These are phyloP conservation scores for Funneliformis mosseae DNA, from an alignment of 192 early-diverging fungal genomes.

Conservation along the genomic window DNA sequence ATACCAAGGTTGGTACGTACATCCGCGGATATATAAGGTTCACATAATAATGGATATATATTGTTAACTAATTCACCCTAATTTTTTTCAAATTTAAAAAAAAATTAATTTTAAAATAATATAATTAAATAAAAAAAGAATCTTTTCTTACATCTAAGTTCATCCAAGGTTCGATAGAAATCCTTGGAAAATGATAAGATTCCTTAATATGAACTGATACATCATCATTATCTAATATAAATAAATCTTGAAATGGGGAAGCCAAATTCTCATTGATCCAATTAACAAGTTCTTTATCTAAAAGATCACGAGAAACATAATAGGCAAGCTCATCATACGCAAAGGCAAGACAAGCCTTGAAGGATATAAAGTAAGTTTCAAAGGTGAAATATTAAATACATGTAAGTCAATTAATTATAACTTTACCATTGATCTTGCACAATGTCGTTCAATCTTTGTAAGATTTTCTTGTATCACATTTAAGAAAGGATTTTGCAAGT, in stretches of 20 bases:
- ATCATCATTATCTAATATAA: conserved; percentile 51
- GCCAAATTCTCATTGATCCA: conserved; percentile 74
- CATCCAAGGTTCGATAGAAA: conserved; percentile 44
- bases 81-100: not conserved
- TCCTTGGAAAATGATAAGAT: conserved; percentile 33
- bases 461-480: conserved; percentile 59
- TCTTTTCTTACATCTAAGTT: conserved; percentile 46
- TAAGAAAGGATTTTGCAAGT: conserved; percentile 43
- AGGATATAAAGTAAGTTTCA: not conserved
- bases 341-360: conserved; percentile 64
- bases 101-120: not conserved
- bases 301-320: conserved; percentile 53
- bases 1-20: conserved; percentile 28
- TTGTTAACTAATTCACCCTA: conserved; percentile 35
- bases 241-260: conserved; percentile 59
- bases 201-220: conserved; percentile 29
- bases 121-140: not conserved
- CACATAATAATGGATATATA: conserved; percentile 45
- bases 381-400: not conserved
- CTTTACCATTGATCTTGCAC: conserved; percentile 48
- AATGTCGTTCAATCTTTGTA: conserved; percentile 54
- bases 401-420: not conserved
- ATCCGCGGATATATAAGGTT: conserved; percentile 29
- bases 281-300: conserved; percentile 57
- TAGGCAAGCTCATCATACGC: conserved; percentile 74